Evolutionary conservation across 768 basidiomycete genomes (phyloP).

Genomic region (Mrakia gelida): DNA sequence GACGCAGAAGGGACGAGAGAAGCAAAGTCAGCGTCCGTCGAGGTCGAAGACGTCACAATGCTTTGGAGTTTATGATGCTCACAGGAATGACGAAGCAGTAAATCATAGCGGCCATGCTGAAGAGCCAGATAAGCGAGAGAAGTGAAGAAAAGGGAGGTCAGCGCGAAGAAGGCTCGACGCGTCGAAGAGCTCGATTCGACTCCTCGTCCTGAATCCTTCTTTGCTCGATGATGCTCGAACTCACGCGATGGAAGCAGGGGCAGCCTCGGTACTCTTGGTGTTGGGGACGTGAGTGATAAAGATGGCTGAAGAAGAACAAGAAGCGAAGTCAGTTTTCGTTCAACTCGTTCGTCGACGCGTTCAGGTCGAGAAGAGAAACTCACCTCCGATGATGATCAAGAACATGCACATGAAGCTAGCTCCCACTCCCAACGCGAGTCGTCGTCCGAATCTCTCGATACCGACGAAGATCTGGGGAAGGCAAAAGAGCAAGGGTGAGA

Average conservation of each 20-base stretch:
- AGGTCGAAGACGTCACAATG: no score
- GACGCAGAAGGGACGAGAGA: neutral
- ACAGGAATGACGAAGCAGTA: constrained; percentile 26
- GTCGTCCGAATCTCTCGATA: constrained; percentile 29
- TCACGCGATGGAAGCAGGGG: neutral
- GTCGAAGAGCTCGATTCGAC: neutral
- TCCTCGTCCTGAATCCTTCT: no score
- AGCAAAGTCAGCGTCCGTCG: neutral
- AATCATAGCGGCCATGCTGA: constrained; percentile 18
- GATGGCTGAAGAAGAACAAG: neutral
- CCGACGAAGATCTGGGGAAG: constrained; percentile 39
- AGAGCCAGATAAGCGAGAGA: no score
- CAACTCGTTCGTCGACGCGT: no score
- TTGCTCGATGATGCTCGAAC: no score
- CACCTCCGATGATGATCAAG: constrained; percentile 24
- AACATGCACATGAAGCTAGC: constrained; percentile 22
- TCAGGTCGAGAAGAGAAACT: neutral
- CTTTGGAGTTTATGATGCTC: no score
- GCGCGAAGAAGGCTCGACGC: neutral
- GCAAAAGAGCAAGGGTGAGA: no score
- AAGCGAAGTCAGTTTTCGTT: neutral
- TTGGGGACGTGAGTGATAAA: constrained; percentile 19
- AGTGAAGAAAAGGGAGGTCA: no score
- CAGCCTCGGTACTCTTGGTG: neutral
- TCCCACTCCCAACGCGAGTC: constrained; percentile 29